phyloP scores from a whole-genome alignment of 345 rosid genomes.

The Corchorus olitorius region DNA sequence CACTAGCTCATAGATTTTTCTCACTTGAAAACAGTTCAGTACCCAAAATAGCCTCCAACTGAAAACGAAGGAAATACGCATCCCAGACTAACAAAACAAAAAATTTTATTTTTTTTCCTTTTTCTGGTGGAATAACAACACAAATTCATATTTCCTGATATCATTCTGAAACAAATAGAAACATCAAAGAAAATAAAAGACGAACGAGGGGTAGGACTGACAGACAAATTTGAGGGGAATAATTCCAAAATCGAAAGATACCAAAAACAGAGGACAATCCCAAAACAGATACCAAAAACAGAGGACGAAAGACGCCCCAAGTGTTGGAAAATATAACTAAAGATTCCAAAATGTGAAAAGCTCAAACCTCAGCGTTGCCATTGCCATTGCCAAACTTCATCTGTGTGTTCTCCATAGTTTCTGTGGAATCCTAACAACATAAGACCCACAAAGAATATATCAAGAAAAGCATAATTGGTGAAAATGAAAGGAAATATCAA shows the following conservation, averaged over 20 bases:
- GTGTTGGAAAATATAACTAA: background rate
- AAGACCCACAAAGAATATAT: slow-evolving; percentile 5
- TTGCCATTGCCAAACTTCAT: slow-evolving; percentile 30
- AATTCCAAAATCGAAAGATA: background rate
- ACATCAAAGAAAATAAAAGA: background rate
- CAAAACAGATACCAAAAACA: background rate
- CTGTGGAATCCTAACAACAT: slow-evolving; percentile 33
- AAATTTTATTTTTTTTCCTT: no score
- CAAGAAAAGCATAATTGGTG: background rate
- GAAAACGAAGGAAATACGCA: slow-evolving; percentile 10
- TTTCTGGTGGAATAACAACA: no score
- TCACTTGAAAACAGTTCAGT: background rate
- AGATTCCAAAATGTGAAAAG: slow-evolving; percentile 1
- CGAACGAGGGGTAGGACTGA: background rate
- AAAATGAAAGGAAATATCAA: slow-evolving; percentile 8
- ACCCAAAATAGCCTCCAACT: background rate
- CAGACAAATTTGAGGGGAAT: background rate
- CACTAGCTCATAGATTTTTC: background rate
- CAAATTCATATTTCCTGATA: background rate
- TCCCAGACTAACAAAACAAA: background rate
- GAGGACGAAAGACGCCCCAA: background rate
- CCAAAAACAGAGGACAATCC: background rate
- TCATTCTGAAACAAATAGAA: background rate
- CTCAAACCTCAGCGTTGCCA: slow-evolving; percentile 28
- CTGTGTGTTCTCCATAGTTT: slow-evolving; percentile 36